A percentile compares a stretch with the other conserved stretches of the same genome.
These are phyloP conservation scores for Alternaria sp. DNA, from an alignment of 2,329 filamentous ascomycete genomes.

Conservation along the genomic window DNA sequence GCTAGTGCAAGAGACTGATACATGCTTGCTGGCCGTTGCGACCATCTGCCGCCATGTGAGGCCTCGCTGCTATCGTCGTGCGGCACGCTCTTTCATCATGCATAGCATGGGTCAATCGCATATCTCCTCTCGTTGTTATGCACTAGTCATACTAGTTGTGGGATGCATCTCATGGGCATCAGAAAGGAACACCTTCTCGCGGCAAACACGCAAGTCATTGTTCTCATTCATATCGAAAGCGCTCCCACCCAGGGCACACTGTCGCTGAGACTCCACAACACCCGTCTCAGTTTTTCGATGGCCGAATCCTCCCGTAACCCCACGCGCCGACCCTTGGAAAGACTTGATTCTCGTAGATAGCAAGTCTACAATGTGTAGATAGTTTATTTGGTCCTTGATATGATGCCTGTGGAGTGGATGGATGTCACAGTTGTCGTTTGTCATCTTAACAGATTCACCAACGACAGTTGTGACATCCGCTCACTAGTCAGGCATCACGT, in stretches of 20 bases:
- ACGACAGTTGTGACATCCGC: neutral
- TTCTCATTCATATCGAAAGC: no score
- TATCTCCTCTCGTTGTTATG: no score
- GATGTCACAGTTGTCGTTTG: neutral
- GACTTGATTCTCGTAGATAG: neutral
- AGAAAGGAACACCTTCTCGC: no score
- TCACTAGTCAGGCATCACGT: neutral
- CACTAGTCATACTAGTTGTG: no score
- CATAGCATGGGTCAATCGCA: neutral
- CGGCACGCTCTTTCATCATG: neutral
- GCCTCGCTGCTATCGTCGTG: neutral
- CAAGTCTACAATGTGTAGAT: neutral
- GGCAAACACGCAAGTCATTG: no score
- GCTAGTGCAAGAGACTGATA: no score
- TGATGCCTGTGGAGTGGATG: neutral
- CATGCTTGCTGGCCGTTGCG: no score
- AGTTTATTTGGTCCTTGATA: neutral
- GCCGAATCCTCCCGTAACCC: neutral
- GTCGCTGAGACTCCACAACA: neutral
- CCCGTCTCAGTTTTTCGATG: neutral
- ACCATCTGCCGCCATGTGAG: no score
- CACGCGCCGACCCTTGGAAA: neutral
- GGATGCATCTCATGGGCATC: no score
- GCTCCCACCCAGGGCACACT: neutral
- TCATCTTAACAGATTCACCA: neutral